phyloP scores from a whole-genome alignment of 2,329 filamentous ascomycete species.

The Pseudocercospora eumusae region DNA sequence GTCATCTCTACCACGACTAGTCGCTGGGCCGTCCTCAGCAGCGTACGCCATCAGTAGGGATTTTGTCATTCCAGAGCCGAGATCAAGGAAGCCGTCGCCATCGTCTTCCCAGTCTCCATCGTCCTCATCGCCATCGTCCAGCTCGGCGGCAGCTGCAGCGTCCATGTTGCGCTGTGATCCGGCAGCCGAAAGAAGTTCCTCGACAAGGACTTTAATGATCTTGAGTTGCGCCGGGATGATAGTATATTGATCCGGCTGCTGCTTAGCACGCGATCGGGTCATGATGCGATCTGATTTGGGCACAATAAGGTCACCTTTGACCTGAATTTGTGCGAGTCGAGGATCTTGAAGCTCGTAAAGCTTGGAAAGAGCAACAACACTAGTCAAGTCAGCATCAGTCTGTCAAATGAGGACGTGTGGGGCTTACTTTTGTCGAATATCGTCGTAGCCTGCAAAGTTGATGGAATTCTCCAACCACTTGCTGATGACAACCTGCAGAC shows the following conservation, averaged over 20 bases:
- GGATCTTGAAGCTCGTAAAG: slow-evolving; percentile 84
- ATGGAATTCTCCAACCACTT: slow-evolving; percentile 98
- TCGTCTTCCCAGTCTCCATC: slow-evolving; percentile 82
- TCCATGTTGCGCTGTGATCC: slow-evolving; percentile 54
- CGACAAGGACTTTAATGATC: slow-evolving; percentile 92
- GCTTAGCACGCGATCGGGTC: slow-evolving; percentile 85
- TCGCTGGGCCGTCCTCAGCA: slow-evolving; percentile 52
- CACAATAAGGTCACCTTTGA: slow-evolving; percentile 89
- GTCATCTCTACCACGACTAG: slow-evolving; percentile 72
- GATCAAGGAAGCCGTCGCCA: slow-evolving; percentile 68
- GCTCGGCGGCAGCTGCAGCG: slow-evolving; percentile 60
- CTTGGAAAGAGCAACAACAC: slow-evolving; percentile 88
- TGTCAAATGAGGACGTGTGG: not conserved
- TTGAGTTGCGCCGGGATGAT: slow-evolving; percentile 86
- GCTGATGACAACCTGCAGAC: slow-evolving; percentile 82
- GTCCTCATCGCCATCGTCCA: slow-evolving; percentile 69
- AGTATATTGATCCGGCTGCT: slow-evolving; percentile 88
- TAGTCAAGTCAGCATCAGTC: slow-evolving; percentile 42
- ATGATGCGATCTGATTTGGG: slow-evolving; percentile 80
- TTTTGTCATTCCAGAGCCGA: slow-evolving; percentile 58
- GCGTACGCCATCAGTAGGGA: slow-evolving; percentile 79
- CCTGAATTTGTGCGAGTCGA: slow-evolving; percentile 74
- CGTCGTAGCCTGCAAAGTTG: slow-evolving; percentile 96
- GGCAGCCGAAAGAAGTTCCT: slow-evolving; percentile 82
- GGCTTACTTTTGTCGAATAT: slow-evolving; percentile 88